phyloP scores from a whole-genome alignment of 805 yeast genomes.

The Brettanomyces bruxellensis region DNA sequence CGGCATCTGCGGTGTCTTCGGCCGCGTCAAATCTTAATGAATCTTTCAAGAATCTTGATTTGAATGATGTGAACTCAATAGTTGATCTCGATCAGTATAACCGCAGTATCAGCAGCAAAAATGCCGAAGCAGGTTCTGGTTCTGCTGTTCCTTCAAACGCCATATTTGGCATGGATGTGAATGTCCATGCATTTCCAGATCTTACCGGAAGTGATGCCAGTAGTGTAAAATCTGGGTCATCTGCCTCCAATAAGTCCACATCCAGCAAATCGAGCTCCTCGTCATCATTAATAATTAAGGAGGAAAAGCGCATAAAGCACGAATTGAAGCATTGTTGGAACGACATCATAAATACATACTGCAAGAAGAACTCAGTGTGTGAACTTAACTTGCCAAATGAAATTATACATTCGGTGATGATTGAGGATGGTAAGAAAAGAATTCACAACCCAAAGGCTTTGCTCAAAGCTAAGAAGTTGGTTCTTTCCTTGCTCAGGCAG shows the following conservation, averaged over 20 bases:
- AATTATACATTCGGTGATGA: conserved; percentile 22
- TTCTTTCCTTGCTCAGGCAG: conserved; percentile 13
- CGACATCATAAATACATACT: conserved; percentile 30
- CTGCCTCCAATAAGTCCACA: neutral
- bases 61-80: conserved; percentile 1
- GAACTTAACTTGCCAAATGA: conserved; percentile 41
- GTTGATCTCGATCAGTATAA: neutral
- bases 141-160: neutral
- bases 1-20: neutral
- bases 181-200: neutral
- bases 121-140: neutral
- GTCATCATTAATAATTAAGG: neutral
- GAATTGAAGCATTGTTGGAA: conserved; percentile 8
- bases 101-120: neutral
- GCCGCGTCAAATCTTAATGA: neutral
- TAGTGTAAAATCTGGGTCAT: neutral
- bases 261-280: neutral
- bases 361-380: conserved; percentile 32
- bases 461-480: conserved; percentile 10
- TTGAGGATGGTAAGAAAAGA: conserved; percentile 12
- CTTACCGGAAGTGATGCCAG: neutral
- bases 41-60: neutral
- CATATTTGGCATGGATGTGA: no score
- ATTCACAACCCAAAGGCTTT: conserved; percentile 11
- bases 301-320: neutral